A percentile compares a stretch with the other conserved stretches of the same genome.
Evolutionary conservation across 2,329 filamentous ascomycete genomes (phyloP).

Genomic region (Ceratocystis destructans): DNA sequence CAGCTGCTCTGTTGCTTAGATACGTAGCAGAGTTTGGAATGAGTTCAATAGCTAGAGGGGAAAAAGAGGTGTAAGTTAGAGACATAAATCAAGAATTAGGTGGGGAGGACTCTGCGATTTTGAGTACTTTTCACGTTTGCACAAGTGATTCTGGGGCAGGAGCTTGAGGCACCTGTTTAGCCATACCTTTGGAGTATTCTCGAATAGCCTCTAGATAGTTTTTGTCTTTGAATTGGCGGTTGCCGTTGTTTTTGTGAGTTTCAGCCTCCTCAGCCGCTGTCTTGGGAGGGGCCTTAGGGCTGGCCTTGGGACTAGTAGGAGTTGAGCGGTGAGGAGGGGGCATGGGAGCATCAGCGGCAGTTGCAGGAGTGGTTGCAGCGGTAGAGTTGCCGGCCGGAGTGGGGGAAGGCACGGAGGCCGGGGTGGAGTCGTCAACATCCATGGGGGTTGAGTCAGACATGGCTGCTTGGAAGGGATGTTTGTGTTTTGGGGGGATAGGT

Average conservation of each 20-base stretch:
- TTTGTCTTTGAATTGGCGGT: conserved; percentile 92
- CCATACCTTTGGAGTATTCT: conserved; percentile 83
- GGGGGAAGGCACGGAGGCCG: conserved; percentile 36
- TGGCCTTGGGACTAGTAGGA: conserved; percentile 39
- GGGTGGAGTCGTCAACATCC: conserved; percentile 58
- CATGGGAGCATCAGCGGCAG: conserved; percentile 33
- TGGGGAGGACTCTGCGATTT: too few species aligned
- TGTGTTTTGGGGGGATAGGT: conserved; percentile 2
- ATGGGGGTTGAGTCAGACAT: conserved; percentile 53
- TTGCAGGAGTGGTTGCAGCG: conserved; percentile 28
- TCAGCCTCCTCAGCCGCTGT: conserved; percentile 63
- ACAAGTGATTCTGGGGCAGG: not conserved
- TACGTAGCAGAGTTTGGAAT: conserved; percentile 79
- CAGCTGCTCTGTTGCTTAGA: conserved; percentile 86
- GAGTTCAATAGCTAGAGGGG: conserved; percentile 65
- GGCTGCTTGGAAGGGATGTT: conserved; percentile 40
- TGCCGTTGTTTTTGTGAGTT: conserved; percentile 79
- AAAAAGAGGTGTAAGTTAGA: not conserved
- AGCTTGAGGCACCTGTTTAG: conserved; percentile 2
- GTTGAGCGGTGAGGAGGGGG: conserved; percentile 57
- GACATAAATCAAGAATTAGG: too few species aligned
- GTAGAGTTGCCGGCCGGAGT: not conserved
- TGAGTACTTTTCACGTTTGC: not conserved
- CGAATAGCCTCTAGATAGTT: conserved; percentile 78
- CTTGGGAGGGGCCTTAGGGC: conserved; percentile 43